Percentiles rank a stretch among this genome's conserved stretches.
Conservation (phyloP, 768 basidiomycete species). For the Agaricus subrufescens region DNA sequence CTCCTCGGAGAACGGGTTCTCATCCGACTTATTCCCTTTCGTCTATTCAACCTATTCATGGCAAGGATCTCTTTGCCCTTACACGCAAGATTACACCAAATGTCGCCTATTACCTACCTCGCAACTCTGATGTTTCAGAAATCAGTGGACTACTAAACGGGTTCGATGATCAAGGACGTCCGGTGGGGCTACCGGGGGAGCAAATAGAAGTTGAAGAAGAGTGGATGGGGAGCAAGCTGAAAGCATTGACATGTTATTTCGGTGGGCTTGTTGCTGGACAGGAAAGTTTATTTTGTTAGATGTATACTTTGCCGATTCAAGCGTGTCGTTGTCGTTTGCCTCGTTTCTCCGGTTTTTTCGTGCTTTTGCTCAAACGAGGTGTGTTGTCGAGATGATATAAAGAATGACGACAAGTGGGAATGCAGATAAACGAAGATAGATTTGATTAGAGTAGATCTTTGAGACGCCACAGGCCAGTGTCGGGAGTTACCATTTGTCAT, state of each 20-base stretch:
- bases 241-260: slow-evolving; percentile 92
- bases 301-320: not conserved
- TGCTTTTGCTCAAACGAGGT: not conserved
- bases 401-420: too few relatives aligned
- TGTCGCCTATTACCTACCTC: slow-evolving; percentile 86
- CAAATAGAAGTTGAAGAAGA: slow-evolving; percentile 90
- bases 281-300: slow-evolving; percentile 50
- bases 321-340: not conserved
- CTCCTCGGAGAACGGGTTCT: slow-evolving; percentile 5
- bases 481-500: not conserved
- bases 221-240: slow-evolving; percentile 92
- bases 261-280: slow-evolving; percentile 77
- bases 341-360: not conserved
- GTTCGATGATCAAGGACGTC: slow-evolving; percentile 4
- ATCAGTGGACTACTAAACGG: slow-evolving; percentile 38
- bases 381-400: too few relatives aligned
- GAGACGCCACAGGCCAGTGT: not conserved
- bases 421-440: too few relatives aligned
- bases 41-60: slow-evolving; percentile 75
- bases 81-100: slow-evolving; percentile 70
- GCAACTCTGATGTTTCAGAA: slow-evolving; percentile 74
- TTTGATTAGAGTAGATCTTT: too few relatives aligned
- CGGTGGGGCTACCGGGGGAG: slow-evolving; percentile 30
- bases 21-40: slow-evolving; percentile 65
- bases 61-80: slow-evolving; percentile 75